Conservation (phyloP, 2,329 filamentous ascomycete species). For the Dactylella cylindrospora region DNA sequence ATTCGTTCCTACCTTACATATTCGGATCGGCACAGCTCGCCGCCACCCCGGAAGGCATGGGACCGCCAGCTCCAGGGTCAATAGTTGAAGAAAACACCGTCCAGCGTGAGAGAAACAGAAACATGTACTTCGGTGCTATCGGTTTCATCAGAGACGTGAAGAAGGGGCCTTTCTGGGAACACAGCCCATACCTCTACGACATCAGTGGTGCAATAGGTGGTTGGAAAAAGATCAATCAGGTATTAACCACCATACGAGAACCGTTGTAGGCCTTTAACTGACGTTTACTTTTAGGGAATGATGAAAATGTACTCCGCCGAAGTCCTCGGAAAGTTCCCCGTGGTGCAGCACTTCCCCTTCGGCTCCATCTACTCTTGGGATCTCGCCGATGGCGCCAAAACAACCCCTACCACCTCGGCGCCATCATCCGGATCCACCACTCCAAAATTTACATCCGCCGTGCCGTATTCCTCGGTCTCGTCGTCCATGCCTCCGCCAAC, state of each 20-base stretch:
- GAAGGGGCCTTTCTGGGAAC: constrained; percentile 93
- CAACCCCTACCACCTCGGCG: neutral
- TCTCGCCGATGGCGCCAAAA: constrained; percentile 9
- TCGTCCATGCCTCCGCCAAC: constrained; percentile 14
- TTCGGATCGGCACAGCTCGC: constrained; percentile 85
- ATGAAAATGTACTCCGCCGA: constrained; percentile 99
- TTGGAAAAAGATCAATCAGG: constrained; percentile 99
- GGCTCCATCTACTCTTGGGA: constrained; percentile 77
- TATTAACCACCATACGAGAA: constrained; percentile 47
- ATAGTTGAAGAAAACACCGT: constrained; percentile 68
- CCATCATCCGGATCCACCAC: neutral
- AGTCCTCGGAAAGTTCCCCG: constrained; percentile 92
- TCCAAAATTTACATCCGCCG: neutral
- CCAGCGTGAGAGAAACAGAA: constrained; percentile 64
- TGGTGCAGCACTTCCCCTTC: constrained; percentile 94
- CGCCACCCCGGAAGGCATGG: constrained; percentile 58
- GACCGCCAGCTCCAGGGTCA: constrained; percentile 70
- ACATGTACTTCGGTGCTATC: constrained; percentile 93
- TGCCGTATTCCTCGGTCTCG: constrained; percentile 4
- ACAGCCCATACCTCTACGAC: constrained; percentile 91
- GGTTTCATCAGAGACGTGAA: constrained; percentile 98
- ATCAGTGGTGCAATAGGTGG: constrained; percentile 86
- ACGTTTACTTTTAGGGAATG: constrained; percentile 69
- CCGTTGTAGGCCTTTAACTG: neutral
- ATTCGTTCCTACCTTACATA: constrained; percentile 90